Evolutionary conservation across 2,329 filamentous ascomycete genomes (phyloP).

Genomic region (Capronia epimyces): DNA sequence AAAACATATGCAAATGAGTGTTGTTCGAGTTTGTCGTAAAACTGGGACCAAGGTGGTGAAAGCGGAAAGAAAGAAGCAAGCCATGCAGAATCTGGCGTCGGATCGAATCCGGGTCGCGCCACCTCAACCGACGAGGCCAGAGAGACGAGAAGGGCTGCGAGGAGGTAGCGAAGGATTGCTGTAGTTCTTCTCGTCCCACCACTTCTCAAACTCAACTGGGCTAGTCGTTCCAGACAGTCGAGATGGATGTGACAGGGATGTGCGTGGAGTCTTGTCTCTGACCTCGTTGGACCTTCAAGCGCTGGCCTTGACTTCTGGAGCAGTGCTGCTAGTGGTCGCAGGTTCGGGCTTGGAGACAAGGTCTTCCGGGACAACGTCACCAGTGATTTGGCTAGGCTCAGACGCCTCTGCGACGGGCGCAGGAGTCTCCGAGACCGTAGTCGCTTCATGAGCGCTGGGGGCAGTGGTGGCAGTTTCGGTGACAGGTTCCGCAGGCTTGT

Average conservation of each 20-base stretch:
- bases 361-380: conserved; percentile 22
- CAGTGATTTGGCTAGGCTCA: conserved; percentile 16
- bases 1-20: conserved; percentile 24
- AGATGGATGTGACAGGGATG: conserved; percentile 27
- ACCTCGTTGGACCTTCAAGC: conserved; percentile 31
- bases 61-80: conserved; percentile 1
- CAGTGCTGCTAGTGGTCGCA: conserved; percentile 8
- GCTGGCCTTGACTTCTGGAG: conserved; percentile 28
- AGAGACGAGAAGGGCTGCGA: conserved; percentile 30
- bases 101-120: conserved; percentile 14
- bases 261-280: conserved; percentile 29
- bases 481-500: conserved; percentile 34
- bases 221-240: conserved; percentile 27
- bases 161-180: conserved; percentile 23
- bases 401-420: conserved; percentile 24
- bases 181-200: conserved; percentile 30
- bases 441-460: not conserved
- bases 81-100: conserved; percentile 3
- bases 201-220: conserved; percentile 32
- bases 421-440: conserved; percentile 5
- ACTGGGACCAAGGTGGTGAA: conserved; percentile 9
- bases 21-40: conserved; percentile 26
- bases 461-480: conserved; percentile 19
- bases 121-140: conserved; percentile 29
- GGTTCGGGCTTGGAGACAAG: conserved; percentile 14